Percentiles rank a stretch among this genome's conserved stretches.
Evolutionary conservation across 441 rosid species (phyloP).

Genomic region (Sinapis alba): DNA sequence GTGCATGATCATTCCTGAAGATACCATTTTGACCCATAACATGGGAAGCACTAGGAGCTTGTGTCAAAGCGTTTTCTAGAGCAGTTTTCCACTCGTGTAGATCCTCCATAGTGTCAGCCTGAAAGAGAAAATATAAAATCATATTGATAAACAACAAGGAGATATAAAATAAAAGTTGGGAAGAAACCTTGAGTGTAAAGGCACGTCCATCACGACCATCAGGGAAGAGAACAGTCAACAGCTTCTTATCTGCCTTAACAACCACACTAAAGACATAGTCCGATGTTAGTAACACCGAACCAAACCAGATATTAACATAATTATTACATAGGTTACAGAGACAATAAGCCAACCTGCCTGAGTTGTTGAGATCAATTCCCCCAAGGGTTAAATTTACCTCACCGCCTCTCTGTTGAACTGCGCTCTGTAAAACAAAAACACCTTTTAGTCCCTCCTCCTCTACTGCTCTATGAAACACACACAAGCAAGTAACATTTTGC

Average conservation of each 20-base stretch:
- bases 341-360: conserved; percentile 99
- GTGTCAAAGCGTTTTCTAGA: conserved; percentile 85
- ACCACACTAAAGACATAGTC: conserved; percentile 68
- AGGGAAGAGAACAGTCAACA: conserved; percentile 91
- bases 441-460: conserved; percentile 12
- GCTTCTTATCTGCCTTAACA: conserved; percentile 93
- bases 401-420: conserved; percentile 77
- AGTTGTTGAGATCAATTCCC: conserved; percentile 99
- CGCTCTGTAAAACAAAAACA: conserved; percentile 62
- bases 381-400: conserved; percentile 98
- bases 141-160: background rate
- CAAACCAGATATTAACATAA: conserved; percentile 4
- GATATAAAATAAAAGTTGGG: background rate
- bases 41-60: conserved; percentile 82
- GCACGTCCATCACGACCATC: conserved; percentile 98
- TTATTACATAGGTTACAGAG: conserved; percentile 15
- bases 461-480: conserved; percentile 12
- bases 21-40: conserved; percentile 87
- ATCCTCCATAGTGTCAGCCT: conserved; percentile 98
- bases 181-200: conserved; percentile 91
- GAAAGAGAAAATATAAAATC: conserved; percentile 13
- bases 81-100: conserved; percentile 91
- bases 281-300: too few relatives aligned
- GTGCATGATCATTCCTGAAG: conserved; percentile 63
- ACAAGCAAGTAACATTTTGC: conserved; percentile 4